Evolutionary conservation across 345 rosid genomes (phyloP).

Genomic region (Conringia planisiliqua): DNA sequence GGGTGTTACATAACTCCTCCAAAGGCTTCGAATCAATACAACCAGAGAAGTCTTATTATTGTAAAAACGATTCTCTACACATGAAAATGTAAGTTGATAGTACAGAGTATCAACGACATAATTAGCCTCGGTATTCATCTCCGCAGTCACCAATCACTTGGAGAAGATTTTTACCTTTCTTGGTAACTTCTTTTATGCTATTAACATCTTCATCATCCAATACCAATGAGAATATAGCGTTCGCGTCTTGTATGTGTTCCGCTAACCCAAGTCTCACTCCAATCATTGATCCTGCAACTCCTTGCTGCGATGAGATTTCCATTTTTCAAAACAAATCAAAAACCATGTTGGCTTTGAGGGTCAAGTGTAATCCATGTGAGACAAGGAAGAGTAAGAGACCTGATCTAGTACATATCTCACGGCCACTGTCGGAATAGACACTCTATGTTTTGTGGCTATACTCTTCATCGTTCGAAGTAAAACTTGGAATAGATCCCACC

Average conservation of each 20-base stretch:
- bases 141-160: slow-evolving; percentile 94
- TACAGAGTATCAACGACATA: slow-evolving; percentile 18
- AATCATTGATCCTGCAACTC: slow-evolving; percentile 89
- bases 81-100: too few relatives aligned
- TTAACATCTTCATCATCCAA: slow-evolving; percentile 77
- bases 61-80: too few relatives aligned
- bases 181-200: slow-evolving; percentile 57
- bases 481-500: slow-evolving; percentile 82
- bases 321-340: too few relatives aligned
- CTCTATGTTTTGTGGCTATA: slow-evolving; percentile 75
- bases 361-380: too few relatives aligned
- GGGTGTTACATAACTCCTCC: too few relatives aligned
- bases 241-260: slow-evolving; percentile 69
- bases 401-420: slow-evolving; percentile 76
- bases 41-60: too few relatives aligned
- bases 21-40: too few relatives aligned
- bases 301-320: too few relatives aligned
- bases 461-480: slow-evolving; percentile 65
- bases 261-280: slow-evolving; percentile 87
- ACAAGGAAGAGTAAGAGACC: slow-evolving; percentile 32
- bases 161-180: slow-evolving; percentile 67
- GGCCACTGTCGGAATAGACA: slow-evolving; percentile 81
- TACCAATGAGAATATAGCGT: slow-evolving; percentile 63
- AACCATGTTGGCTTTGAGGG: too few relatives aligned
- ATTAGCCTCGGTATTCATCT: slow-evolving; percentile 71